Evolutionary conservation across 441 rosid genomes (phyloP).

Genomic region (Pelargonium fulgidum): DNA sequence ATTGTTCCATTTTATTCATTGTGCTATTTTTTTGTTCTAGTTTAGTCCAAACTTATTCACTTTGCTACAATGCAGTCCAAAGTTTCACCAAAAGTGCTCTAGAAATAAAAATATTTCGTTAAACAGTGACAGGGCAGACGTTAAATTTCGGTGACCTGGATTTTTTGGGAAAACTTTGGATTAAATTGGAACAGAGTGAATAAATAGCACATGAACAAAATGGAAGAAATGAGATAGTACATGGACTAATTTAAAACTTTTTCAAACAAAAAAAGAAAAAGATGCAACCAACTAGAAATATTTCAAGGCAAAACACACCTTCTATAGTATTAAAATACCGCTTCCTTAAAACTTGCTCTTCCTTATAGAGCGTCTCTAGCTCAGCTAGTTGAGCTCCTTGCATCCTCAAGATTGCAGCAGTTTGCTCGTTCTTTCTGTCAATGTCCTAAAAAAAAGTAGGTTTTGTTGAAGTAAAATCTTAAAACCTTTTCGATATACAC

Average conservation of each 20-base stretch:
- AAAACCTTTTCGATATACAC: background rate
- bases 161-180: background rate
- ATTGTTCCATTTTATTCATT: too few species aligned
- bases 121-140: too few species aligned
- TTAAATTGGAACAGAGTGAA: background rate
- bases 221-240: too few species aligned
- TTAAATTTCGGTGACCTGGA: too few species aligned
- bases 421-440: slow-evolving; percentile 92
- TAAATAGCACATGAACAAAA: too few species aligned
- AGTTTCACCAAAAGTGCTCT: too few species aligned
- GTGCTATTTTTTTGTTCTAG: too few species aligned
- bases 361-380: slow-evolving; percentile 74
- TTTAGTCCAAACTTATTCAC: too few species aligned
- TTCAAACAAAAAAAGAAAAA: background rate
- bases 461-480: slow-evolving; percentile 9
- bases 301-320: slow-evolving; percentile 36
- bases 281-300: background rate
- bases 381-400: slow-evolving; percentile 91
- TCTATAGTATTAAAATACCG: slow-evolving; percentile 87
- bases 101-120: too few species aligned
- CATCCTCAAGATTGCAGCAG: slow-evolving; percentile 93
- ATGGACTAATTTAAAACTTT: too few species aligned
- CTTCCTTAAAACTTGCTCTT: slow-evolving; percentile 82
- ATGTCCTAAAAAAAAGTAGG: slow-evolving; percentile 55
- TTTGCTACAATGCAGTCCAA: too few species aligned